Conservation (phyloP, 495 filamentous ascomycete genomes). For the Cladorrhinum samala region DNA sequence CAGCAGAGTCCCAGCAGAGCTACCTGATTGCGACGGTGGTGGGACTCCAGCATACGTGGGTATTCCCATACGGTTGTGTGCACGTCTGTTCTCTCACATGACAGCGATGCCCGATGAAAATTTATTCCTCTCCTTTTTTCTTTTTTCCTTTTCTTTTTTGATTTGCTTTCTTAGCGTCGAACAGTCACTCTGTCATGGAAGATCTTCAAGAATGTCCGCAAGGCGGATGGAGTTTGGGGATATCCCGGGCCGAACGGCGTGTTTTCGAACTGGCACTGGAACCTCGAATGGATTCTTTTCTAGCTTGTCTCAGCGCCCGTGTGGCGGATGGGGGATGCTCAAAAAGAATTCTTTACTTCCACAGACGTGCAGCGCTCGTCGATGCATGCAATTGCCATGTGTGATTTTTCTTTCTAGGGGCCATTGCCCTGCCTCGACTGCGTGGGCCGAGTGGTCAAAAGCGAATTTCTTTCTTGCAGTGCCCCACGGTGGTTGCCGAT, state of each 20-base stretch:
- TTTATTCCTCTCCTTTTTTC: neutral
- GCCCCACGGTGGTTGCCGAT: neutral
- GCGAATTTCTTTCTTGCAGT: neutral
- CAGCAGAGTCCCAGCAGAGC: neutral
- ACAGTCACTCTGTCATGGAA: neutral
- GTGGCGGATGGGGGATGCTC: too few species aligned
- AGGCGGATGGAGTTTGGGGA: conserved; percentile 2
- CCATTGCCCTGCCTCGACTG: neutral
- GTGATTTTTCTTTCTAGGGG: too few species aligned
- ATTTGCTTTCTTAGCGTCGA: neutral
- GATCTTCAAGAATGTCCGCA: conserved; percentile 1
- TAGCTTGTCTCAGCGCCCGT: too few species aligned
- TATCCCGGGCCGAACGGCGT: neutral
- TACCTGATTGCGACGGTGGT: conserved; percentile 3
- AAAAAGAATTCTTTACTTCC: too few species aligned
- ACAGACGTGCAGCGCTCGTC: neutral
- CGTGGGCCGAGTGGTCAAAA: neutral
- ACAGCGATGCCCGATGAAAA: neutral
- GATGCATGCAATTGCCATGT: neutral
- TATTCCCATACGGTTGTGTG: neutral
- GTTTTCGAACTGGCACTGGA: too few species aligned
- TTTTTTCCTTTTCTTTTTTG: neutral
- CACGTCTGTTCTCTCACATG: too few species aligned
- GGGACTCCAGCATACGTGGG: neutral
- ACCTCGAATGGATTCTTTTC: too few species aligned